Percentiles rank a stretch among this genome's conserved stretches.
Evolutionary conservation across 768 basidiomycete genomes (phyloP).

Genomic region (Auriscalpium vulgare): DNA sequence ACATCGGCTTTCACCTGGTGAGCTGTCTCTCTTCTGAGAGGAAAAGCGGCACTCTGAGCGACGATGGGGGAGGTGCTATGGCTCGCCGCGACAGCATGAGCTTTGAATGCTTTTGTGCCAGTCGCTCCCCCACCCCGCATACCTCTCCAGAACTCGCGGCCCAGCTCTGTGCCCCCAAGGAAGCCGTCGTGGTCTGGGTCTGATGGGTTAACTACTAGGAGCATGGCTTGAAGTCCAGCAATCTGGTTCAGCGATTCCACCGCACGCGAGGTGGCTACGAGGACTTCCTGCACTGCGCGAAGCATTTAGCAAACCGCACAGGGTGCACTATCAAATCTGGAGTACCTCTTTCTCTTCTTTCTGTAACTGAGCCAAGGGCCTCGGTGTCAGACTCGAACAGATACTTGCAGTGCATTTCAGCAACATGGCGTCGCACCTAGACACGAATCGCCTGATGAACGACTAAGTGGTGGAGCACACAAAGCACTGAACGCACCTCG

Average conservation of each 20-base stretch:
- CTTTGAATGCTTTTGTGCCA: constrained; percentile 51
- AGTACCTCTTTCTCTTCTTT: constrained; percentile 6
- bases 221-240: constrained; percentile 51
- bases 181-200: constrained; percentile 44
- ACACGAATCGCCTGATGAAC: constrained; percentile 20
- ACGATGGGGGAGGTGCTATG: constrained; percentile 1
- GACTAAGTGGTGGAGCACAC: constrained; percentile 19
- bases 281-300: constrained; percentile 35
- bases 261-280: constrained; percentile 41
- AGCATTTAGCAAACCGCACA: not conserved
- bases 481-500: constrained; percentile 33
- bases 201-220: constrained; percentile 50
- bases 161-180: constrained; percentile 52
- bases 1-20: constrained; percentile 14
- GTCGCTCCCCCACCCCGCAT: constrained; percentile 49
- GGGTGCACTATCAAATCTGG: constrained; percentile 1
- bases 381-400: constrained; percentile 32
- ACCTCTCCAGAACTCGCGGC: constrained; percentile 61
- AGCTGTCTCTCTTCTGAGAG: constrained; percentile 3
- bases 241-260: constrained; percentile 45
- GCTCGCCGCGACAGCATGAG: constrained; percentile 16
- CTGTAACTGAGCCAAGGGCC: not conserved
- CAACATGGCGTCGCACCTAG: constrained; percentile 40
- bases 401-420: constrained; percentile 56
- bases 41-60: too few relatives aligned